Base-by-base conservation (phyloP, 164 flowering plant genomes). In the Piper longum region DNA sequence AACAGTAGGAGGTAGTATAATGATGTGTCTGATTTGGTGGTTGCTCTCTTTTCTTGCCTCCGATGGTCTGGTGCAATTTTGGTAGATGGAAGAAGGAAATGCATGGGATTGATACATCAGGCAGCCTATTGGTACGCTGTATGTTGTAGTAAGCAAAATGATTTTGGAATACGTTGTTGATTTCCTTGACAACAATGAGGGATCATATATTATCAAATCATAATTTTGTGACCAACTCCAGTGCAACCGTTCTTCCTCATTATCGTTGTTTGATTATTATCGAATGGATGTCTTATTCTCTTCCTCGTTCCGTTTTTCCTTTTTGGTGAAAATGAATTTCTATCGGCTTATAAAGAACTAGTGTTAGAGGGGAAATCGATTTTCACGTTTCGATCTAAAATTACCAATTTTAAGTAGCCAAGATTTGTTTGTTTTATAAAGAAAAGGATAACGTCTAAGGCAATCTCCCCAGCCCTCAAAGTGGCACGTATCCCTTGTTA, bases 1-100 rank as follows among this genome's bases (percentile, higher is more conserved):
- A 80, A 64, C 68, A 77, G 81, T 56, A 76, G 80, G 42, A 71
- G 80, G 66, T 77, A 77, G 72, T 63, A 6, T 60, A 14, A 26
- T 43, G 40, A 44, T 55, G 11, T 9, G 52, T 14, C 16, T 8
- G 12, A 16, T 17, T 14, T 39, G 62, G 41, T 26, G 42, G 0
- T 26, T 26, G 43, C 43, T 60, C 16, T 60, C 42, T 59, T 16
- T 17, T 43, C 40, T 17, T 5, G 1, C 48, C 2, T 44, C 1
- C 14, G 52, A 9, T 13, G 52, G 52, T 48, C 52, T 1, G 12
- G 52, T 48, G 14, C 1, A 48, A 9, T 9, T 48, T 48, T 48
- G 8, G 1, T 9, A 48, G 14, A 2, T 9, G 52, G 14, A 48
- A 5, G 52, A 14, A 14, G 52, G 52, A 9, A 48, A 48, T 48